Conservation (phyloP, 495 filamentous ascomycete genomes). For the Hypoxylon perforatum region DNA sequence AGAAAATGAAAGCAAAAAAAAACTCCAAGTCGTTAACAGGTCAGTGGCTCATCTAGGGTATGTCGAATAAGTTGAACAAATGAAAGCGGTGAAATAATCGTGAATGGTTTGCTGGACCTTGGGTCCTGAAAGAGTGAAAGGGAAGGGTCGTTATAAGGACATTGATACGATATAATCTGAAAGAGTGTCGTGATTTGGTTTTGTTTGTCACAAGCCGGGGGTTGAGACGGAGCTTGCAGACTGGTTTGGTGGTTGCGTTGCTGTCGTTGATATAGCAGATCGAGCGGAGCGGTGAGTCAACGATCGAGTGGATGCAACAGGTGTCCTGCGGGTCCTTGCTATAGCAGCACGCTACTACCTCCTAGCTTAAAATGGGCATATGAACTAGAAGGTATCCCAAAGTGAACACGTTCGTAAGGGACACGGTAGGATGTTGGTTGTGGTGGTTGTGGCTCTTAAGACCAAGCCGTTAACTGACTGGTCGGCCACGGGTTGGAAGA, state of each 20-base stretch:
- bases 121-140: conserved; percentile 63
- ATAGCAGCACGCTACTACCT: conserved; percentile 27
- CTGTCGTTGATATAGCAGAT: conserved; percentile 30
- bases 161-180: conserved; percentile 66
- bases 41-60: conserved; percentile 76
- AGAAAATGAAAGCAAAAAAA: conserved; percentile 57
- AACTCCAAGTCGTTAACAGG: conserved; percentile 68
- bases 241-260: conserved; percentile 31
- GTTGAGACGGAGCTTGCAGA: conserved; percentile 31
- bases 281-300: conserved; percentile 35
- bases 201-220: conserved; percentile 47
- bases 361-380: conserved; percentile 29
- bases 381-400: conserved; percentile 22
- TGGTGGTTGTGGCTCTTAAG: conserved; percentile 33
- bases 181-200: conserved; percentile 54
- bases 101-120: conserved; percentile 59
- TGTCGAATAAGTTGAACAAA: conserved; percentile 67
- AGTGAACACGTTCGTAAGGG: conserved; percentile 43
- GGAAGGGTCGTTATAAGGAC: conserved; percentile 74
- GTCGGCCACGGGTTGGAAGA: conserved; percentile 38
- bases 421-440: conserved; percentile 40
- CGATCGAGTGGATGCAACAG: conserved; percentile 36
- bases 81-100: conserved; percentile 61
- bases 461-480: conserved; percentile 41
- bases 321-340: conserved; percentile 44